Evolutionary conservation across 129 eudicot species (phyloP).

Genomic region (Pittosporum tobira): DNA sequence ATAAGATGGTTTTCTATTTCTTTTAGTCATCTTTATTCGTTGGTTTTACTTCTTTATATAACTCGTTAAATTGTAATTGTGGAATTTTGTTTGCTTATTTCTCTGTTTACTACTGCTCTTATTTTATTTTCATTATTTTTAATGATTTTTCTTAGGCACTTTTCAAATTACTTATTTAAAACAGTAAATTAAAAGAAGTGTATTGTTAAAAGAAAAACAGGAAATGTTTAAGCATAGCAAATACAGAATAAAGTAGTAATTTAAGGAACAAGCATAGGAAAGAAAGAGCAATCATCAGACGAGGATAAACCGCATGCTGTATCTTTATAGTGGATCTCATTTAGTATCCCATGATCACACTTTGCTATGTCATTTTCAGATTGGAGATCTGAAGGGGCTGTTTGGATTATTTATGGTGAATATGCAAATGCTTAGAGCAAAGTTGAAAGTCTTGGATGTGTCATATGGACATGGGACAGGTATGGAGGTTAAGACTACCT

Average conservation of each 20-base stretch:
- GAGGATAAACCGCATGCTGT: background rate
- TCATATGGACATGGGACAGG: conserved; percentile 86
- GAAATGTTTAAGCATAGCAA: too few species aligned
- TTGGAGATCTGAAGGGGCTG: conserved; percentile 87
- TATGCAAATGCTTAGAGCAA: conserved; percentile 63
- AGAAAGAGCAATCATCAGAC: too few species aligned
- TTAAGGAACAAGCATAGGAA: too few species aligned
- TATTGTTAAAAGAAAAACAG: too few species aligned
- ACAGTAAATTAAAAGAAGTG: too few species aligned
- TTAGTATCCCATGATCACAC: background rate
- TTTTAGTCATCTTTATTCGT: background rate
- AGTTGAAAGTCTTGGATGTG: conserved; percentile 67
- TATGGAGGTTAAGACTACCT: conserved; percentile 20
- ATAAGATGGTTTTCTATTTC: background rate
- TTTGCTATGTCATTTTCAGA: conserved; percentile 36
- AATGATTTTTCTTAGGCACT: too few species aligned
- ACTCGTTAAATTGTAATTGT: background rate
- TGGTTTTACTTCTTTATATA: background rate
- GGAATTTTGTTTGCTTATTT: background rate
- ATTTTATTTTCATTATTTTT: too few species aligned
- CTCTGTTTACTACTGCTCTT: background rate
- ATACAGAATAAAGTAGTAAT: too few species aligned
- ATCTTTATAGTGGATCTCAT: background rate
- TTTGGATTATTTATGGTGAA: conserved; percentile 63
- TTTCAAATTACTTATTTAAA: too few species aligned